These are phyloP conservation scores for Fragaria iinumae DNA, from an alignment of 306 rosid species.

Conservation along the genomic window DNA sequence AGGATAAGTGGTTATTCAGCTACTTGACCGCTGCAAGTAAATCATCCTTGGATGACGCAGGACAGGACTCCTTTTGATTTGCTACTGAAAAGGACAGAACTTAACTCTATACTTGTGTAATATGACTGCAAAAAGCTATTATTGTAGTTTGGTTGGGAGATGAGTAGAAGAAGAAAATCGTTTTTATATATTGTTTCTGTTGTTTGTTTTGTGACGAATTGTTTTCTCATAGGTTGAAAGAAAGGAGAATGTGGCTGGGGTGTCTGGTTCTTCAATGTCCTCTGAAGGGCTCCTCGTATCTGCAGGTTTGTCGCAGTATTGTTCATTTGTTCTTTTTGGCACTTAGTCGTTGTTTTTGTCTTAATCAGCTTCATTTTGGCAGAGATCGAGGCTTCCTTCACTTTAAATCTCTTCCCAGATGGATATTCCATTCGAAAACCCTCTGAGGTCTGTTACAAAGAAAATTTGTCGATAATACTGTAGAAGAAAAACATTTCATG, in stretches of 20 bases:
- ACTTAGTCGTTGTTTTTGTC: conserved; percentile 23
- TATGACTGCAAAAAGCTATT: conserved; percentile 1
- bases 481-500: conserved; percentile 10
- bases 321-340: not conserved
- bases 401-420: conserved; percentile 69
- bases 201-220: conserved; percentile 26
- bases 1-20: not conserved
- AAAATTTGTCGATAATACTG: conserved; percentile 5
- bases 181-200: conserved; percentile 15
- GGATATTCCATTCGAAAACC: conserved; percentile 91
- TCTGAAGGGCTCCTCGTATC: conserved; percentile 39
- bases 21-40: not conserved
- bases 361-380: conserved; percentile 32
- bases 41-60: not conserved
- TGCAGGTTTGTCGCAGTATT: conserved; percentile 37
- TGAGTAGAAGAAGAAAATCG: conserved; percentile 1
- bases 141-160: conserved; percentile 6
- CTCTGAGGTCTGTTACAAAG: conserved; percentile 65
- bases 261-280: conserved; percentile 36
- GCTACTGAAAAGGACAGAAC: not conserved
- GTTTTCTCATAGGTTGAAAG: conserved; percentile 47
- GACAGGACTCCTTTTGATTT: not conserved
- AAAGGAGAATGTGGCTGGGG: conserved; percentile 37
- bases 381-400: conserved; percentile 82
- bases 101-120: not conserved